Evolutionary conservation across 306 rosid genomes (phyloP).

Genomic region (Lathyrus sativus): DNA sequence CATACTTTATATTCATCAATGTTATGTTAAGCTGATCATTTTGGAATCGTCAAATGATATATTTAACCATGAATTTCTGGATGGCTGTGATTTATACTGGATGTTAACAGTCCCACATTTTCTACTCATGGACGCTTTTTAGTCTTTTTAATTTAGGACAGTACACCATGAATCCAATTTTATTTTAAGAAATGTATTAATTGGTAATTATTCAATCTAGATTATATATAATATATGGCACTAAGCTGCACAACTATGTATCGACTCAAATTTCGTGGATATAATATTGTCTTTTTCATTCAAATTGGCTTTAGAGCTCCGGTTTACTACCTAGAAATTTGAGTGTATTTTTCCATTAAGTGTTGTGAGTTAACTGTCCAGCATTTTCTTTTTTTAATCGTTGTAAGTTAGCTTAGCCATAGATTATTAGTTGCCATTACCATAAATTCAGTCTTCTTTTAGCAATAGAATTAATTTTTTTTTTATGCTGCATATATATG

Average conservation of each 20-base stretch:
- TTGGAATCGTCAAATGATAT: slow-evolving; percentile 14
- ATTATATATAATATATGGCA: neutral
- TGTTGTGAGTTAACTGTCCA: neutral
- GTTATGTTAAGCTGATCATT: slow-evolving; percentile 17
- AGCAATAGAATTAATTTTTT: neutral
- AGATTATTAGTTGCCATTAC: neutral
- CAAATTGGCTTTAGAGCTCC: too few relatives aligned
- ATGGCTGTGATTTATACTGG: slow-evolving; percentile 5
- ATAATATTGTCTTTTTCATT: neutral
- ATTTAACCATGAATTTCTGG: neutral
- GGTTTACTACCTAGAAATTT: too few relatives aligned
- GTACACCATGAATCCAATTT: neutral
- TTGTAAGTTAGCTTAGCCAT: neutral
- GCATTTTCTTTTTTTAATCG: slow-evolving; percentile 10
- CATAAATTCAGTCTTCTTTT: too few relatives aligned
- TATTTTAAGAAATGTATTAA: neutral
- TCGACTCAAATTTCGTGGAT: neutral
- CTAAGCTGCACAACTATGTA: neutral
- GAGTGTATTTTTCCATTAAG: too few relatives aligned
- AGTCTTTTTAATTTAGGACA: neutral
- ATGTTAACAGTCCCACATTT: slow-evolving; percentile 1
- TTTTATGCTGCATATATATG: slow-evolving; percentile 1
- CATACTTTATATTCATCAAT: slow-evolving; percentile 39
- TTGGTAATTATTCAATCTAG: neutral
- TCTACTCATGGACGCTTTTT: neutral